Conservation (phyloP, 2,329 filamentous ascomycete species). For the Alternaria dauci region DNA sequence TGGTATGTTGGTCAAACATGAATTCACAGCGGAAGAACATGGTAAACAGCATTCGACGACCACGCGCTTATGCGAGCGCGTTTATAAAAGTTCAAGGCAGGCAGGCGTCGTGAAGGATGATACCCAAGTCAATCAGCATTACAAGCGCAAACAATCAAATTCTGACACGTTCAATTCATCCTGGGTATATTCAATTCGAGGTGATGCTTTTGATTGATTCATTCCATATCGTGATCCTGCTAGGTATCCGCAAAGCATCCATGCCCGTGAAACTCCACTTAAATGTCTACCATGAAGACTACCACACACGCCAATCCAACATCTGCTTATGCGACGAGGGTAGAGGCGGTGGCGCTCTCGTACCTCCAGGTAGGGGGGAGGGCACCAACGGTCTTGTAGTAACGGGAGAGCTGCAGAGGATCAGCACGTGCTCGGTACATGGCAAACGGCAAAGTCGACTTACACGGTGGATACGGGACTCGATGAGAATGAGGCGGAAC, state of each 20-base stretch:
- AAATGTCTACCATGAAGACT: slow-evolving; percentile 38
- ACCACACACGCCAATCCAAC: slow-evolving; percentile 33
- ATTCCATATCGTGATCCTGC: slow-evolving; percentile 48
- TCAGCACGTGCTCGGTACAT: background rate
- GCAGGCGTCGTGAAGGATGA: slow-evolving; percentile 18
- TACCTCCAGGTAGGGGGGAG: slow-evolving; percentile 97
- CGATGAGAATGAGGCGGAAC: slow-evolving; percentile 99
- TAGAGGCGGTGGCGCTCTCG: slow-evolving; percentile 88
- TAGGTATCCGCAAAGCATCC: slow-evolving; percentile 48
- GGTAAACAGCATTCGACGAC: background rate
- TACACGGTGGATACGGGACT: slow-evolving; percentile 97
- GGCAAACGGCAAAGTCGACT: background rate
- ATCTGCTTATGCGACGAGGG: slow-evolving; percentile 54
- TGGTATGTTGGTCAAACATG: background rate
- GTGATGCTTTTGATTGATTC: slow-evolving; percentile 48
- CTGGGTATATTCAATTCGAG: slow-evolving; percentile 35
- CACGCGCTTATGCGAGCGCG: slow-evolving; percentile 1
- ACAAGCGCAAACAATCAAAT: slow-evolving; percentile 12
- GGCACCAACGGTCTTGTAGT: slow-evolving; percentile 96
- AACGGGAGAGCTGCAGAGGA: slow-evolving; percentile 75
- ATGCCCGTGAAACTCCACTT: slow-evolving; percentile 49
- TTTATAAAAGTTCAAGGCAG: slow-evolving; percentile 20
- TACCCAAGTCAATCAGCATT: slow-evolving; percentile 28
- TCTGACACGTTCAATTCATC: slow-evolving; percentile 21
- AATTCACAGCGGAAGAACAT: background rate